Conservation (phyloP, 345 rosid genomes). For the Aquilaria sinensis region DNA sequence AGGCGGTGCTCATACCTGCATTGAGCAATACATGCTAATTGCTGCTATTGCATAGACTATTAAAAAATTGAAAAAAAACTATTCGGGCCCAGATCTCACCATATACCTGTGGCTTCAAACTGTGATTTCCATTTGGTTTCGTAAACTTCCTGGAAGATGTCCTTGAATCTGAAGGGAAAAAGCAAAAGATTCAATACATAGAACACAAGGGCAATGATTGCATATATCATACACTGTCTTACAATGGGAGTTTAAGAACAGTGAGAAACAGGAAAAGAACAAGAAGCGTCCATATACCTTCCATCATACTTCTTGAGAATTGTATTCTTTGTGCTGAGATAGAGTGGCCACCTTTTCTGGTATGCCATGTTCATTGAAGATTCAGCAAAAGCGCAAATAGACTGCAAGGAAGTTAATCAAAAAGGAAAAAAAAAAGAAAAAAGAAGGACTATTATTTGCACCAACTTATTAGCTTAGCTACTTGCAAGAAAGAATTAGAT, state of each 20-base stretch:
- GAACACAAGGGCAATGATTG: neutral
- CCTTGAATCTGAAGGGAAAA: slow-evolving; percentile 67
- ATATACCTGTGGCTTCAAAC: slow-evolving; percentile 80
- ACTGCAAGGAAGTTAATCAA: slow-evolving; percentile 36
- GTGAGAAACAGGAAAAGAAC: neutral
- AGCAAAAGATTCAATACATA: neutral
- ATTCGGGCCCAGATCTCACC: slow-evolving; percentile 38
- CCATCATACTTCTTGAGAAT: slow-evolving; percentile 94
- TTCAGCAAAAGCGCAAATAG: slow-evolving; percentile 78
- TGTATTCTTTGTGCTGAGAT: slow-evolving; percentile 94
- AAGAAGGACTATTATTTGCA: too few species aligned
- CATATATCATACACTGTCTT: neutral
- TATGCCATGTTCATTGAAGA: slow-evolving; percentile 85
- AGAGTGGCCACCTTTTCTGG: slow-evolving; percentile 93
- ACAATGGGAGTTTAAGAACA: neutral
- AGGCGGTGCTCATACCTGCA: slow-evolving; percentile 94
- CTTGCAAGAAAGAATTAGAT: slow-evolving; percentile 2
- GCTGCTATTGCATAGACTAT: slow-evolving; percentile 8
- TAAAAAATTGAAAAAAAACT: slow-evolving; percentile 3
- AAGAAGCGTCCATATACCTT: slow-evolving; percentile 38
- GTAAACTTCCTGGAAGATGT: slow-evolving; percentile 87
- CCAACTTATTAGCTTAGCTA: slow-evolving; percentile 8
- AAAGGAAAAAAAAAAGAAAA: slow-evolving; percentile 2
- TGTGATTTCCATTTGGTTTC: slow-evolving; percentile 74
- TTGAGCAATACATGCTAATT: slow-evolving; percentile 5